These are phyloP conservation scores for Salix dunnii DNA, from an alignment of 345 rosid species.

Conservation along the genomic window DNA sequence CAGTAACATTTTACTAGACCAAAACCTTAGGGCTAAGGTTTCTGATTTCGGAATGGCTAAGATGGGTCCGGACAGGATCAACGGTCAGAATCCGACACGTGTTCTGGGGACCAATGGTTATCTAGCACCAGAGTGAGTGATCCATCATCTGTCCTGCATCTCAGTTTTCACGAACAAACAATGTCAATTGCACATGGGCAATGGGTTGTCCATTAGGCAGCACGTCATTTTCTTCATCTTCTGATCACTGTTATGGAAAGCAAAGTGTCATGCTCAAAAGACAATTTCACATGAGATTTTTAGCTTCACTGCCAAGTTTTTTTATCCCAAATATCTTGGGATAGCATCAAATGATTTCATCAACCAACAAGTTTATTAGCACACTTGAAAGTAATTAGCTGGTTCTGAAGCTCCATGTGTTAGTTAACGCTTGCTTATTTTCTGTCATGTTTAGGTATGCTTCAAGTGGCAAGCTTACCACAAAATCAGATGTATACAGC, in stretches of 20 bases:
- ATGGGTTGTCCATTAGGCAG: conserved; percentile 15
- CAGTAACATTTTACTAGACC: conserved; percentile 62
- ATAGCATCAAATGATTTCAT: neutral
- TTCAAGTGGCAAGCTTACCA: conserved; percentile 83
- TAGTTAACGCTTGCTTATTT: neutral
- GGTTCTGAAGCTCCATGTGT: neutral
- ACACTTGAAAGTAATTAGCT: neutral
- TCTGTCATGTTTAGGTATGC: conserved; percentile 48
- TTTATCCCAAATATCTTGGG: neutral
- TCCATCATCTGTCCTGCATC: conserved; percentile 13
- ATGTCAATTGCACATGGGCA: conserved; percentile 29
- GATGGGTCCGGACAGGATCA: conserved; percentile 65
- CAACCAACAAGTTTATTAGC: neutral
- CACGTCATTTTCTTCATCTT: conserved; percentile 32
- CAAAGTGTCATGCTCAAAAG: neutral
- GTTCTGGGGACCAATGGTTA: conserved; percentile 71
- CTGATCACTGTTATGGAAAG: neutral
- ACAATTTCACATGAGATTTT: neutral
- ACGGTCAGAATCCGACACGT: conserved; percentile 70
- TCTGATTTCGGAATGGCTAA: conserved; percentile 77
- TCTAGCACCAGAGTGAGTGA: conserved; percentile 90
- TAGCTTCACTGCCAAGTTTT: neutral
- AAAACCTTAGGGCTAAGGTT: conserved; percentile 61
- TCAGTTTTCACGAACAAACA: neutral
- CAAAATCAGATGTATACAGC: conserved; percentile 90